Evolutionary conservation across 2,329 filamentous ascomycete genomes (phyloP).

Genomic region (Penicillium sp.): DNA sequence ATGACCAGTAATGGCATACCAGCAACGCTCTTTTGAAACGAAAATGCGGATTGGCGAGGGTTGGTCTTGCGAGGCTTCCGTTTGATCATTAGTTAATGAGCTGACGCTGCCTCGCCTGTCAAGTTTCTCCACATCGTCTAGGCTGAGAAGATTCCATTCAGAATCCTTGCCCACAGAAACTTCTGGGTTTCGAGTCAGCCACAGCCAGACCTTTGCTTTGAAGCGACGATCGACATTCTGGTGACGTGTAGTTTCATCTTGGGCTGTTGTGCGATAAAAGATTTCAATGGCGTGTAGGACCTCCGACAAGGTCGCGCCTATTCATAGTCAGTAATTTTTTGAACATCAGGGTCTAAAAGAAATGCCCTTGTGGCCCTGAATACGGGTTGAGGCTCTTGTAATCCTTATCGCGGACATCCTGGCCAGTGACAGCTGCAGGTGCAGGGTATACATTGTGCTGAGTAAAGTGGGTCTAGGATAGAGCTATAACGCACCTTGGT

Average conservation of each 20-base stretch:
- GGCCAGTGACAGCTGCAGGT: background rate
- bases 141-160: slow-evolving; percentile 37
- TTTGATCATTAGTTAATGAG: background rate
- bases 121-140: slow-evolving; percentile 38
- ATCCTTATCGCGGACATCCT: too few relatives aligned
- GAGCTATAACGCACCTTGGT: slow-evolving; percentile 48
- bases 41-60: slow-evolving; percentile 37
- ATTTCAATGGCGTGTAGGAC: slow-evolving; percentile 32
- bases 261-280: slow-evolving; percentile 31
- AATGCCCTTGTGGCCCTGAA: too few relatives aligned
- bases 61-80: slow-evolving; percentile 2
- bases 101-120: slow-evolving; percentile 1
- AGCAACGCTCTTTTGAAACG: slow-evolving; percentile 52
- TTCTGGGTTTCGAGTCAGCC: slow-evolving; percentile 52
- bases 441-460: slow-evolving; percentile 4
- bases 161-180: slow-evolving; percentile 46
- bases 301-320: slow-evolving; percentile 35
- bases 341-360: too few relatives aligned
- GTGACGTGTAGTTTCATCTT: slow-evolving; percentile 16
- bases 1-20: slow-evolving; percentile 57
- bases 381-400: too few relatives aligned
- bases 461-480: slow-evolving; percentile 21
- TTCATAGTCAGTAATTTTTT: slow-evolving; percentile 16
- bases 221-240: slow-evolving; percentile 47
- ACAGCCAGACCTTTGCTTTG: slow-evolving; percentile 52